Conservation (phyloP, 306 rosid species). For the Rosa chinensis region DNA sequence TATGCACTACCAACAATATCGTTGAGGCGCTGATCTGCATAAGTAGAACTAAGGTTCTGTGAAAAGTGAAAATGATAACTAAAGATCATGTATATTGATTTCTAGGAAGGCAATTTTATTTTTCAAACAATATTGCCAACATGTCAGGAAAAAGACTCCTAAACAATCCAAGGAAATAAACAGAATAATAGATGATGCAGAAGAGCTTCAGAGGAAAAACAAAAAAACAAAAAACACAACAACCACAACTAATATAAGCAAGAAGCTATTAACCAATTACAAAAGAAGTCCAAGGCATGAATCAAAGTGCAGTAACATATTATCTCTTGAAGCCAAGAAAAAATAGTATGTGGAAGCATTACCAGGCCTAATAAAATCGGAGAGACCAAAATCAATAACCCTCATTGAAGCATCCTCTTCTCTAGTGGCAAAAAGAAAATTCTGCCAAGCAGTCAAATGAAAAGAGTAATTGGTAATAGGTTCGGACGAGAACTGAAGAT, state of each 20-base stretch:
- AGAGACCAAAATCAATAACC: slow-evolving; percentile 96
- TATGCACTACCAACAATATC: slow-evolving; percentile 99
- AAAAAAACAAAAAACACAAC: background rate
- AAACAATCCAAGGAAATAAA: background rate
- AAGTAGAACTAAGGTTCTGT: slow-evolving; percentile 39
- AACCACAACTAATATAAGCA: background rate
- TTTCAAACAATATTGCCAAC: background rate
- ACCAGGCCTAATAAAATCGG: slow-evolving; percentile 93
- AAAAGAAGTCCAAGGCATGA: slow-evolving; percentile 23
- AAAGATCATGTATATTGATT: background rate
- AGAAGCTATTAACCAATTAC: background rate
- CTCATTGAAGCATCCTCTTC: slow-evolving; percentile 75
- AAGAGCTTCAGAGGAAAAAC: background rate
- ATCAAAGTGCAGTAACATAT: slow-evolving; percentile 11
- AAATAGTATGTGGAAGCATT: slow-evolving; percentile 26
- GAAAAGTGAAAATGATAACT: background rate
- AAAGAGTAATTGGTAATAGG: slow-evolving; percentile 17
- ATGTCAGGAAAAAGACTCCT: background rate
- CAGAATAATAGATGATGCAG: background rate
- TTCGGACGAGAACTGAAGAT: slow-evolving; percentile 7
- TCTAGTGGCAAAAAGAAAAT: slow-evolving; percentile 80
- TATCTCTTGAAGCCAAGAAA: background rate
- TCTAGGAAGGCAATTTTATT: background rate
- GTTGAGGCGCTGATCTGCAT: slow-evolving; percentile 84
- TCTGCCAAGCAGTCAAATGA: slow-evolving; percentile 54